Base-by-base conservation (phyloP, 805 yeast species). In the Candida sphagnicola region DNA sequence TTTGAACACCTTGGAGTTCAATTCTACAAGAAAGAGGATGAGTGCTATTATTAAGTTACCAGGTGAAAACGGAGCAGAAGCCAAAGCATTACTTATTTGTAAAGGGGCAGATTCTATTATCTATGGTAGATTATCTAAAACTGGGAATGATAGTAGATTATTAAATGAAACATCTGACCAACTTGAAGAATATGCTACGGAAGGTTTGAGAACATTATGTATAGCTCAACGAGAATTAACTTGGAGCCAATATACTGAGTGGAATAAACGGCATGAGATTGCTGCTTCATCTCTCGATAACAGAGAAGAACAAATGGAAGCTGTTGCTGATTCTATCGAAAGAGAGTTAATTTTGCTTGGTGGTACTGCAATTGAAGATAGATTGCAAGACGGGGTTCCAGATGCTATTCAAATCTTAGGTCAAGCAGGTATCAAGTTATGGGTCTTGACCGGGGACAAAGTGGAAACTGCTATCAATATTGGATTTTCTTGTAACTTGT, bases 381-480 rank as follows among this genome's bases (percentile, higher is more conserved):
- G 89, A 56, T 64, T 85, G 44, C 95, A 85, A 60, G 88, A 82
- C 50, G 93, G 93, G 64, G 95, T 85, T 39, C 91, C 93, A 2
- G 93, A 84, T 49, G 75, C 91, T 12, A 85, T 85, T 53, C 76
- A 80, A 5, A 56, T 79, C 4, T 65, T 85, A 40, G 84, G 77
- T 12, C 69, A 78, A 46, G 93, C 93, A 5, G 93, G 95, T 56
- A 82, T 85, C 40, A 85, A 85, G 57, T 64, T 85, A 38, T 85
- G 95, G 95, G 93, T 85, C 34, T 67, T 85, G 35, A 85, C 95
- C 2, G 95, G 95, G 63, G 95, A 85, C 59, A 85, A 83, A 59
- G 86, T 85, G n/a, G 95, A 85, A 60, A 85, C 95, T 23, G 95
- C 93, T 10, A 85, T 85, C 49, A 85, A 85, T 52, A 85, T 85